Conservation (phyloP, 2,329 filamentous ascomycete species). For the Fusarium anthophilum region DNA sequence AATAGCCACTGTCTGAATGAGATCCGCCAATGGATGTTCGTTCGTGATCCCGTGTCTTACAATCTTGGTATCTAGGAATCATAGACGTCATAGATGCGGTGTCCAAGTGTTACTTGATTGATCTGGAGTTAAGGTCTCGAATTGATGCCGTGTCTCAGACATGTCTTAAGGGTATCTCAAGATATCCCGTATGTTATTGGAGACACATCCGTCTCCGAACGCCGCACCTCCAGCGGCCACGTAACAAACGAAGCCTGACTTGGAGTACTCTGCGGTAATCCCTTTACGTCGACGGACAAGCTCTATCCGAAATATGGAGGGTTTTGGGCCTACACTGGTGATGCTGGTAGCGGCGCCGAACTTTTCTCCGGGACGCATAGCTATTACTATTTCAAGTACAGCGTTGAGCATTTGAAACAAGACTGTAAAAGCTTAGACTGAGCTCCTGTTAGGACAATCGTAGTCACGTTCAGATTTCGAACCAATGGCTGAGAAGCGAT, state of each 20-base stretch:
- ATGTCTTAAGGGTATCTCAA: not conserved
- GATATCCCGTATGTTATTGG: too few species aligned
- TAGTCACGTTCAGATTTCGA: not conserved
- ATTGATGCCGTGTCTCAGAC: not conserved
- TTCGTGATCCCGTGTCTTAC: not conserved
- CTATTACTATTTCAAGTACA: not conserved
- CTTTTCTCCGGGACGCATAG: not conserved
- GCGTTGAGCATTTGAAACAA: too few species aligned
- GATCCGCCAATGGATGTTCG: not conserved
- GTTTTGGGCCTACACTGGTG: not conserved
- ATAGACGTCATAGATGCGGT: not conserved
- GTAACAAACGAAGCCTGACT: rapidly evolving
- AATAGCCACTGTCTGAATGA: not conserved
- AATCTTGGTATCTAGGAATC: not conserved
- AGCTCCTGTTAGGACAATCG: not conserved
- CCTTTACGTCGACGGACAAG: not conserved
- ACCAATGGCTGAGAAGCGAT: not conserved
- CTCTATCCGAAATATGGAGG: not conserved
- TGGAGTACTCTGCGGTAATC: not conserved
- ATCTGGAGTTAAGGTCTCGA: too few species aligned
- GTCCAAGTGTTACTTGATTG: rapidly evolving
- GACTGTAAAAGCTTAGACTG: not conserved
- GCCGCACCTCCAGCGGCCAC: rapidly evolving
- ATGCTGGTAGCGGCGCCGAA: not conserved
- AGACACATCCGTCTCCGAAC: rapidly evolving